phyloP scores from a whole-genome alignment of 2,329 filamentous ascomycete species.

The Daldinia sp. region DNA sequence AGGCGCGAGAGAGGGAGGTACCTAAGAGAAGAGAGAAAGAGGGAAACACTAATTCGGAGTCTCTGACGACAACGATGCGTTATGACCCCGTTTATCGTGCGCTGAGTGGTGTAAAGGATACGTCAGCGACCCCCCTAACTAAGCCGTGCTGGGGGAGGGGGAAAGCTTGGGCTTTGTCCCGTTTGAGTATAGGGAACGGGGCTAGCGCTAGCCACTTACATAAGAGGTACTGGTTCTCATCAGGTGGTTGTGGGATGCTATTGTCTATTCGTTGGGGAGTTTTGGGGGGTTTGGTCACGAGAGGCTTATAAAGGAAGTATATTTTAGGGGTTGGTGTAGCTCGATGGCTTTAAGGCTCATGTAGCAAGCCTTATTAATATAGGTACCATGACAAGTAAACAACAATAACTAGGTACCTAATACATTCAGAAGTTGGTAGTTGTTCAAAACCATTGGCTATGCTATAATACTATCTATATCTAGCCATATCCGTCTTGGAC shows the following conservation, averaged over 20 bases:
- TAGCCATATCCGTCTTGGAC: slow-evolving; percentile 14
- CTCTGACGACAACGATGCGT: slow-evolving; percentile 38
- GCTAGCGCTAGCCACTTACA: slow-evolving; percentile 27
- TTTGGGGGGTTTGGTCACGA: slow-evolving; percentile 8
- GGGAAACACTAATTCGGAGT: slow-evolving; percentile 3
- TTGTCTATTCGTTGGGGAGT: slow-evolving; percentile 12
- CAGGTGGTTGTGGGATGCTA: slow-evolving; percentile 5
- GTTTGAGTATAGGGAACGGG: slow-evolving; percentile 24
- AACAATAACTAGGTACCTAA: no score
- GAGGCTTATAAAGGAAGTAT: background rate
- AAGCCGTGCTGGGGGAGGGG: slow-evolving; percentile 6
- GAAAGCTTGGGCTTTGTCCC: slow-evolving; percentile 8
- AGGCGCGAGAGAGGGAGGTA: no score
- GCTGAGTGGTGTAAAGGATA: slow-evolving; percentile 30
- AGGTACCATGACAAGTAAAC: background rate
- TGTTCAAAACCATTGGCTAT: slow-evolving; percentile 34
- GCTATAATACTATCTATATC: slow-evolving; percentile 29
- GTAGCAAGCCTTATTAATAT: background rate
- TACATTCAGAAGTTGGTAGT: slow-evolving; percentile 24
- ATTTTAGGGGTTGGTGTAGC: background rate
- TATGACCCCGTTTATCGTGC: background rate
- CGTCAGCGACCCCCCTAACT: slow-evolving; percentile 34
- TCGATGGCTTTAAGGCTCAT: background rate
- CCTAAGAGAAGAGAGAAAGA: background rate
- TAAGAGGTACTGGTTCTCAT: slow-evolving; percentile 11